A percentile compares a stretch with the other conserved stretches of the same genome.
phyloP scores from a whole-genome alignment of 108 stramenopile genomes.

The Nitzschia sp. region DNA sequence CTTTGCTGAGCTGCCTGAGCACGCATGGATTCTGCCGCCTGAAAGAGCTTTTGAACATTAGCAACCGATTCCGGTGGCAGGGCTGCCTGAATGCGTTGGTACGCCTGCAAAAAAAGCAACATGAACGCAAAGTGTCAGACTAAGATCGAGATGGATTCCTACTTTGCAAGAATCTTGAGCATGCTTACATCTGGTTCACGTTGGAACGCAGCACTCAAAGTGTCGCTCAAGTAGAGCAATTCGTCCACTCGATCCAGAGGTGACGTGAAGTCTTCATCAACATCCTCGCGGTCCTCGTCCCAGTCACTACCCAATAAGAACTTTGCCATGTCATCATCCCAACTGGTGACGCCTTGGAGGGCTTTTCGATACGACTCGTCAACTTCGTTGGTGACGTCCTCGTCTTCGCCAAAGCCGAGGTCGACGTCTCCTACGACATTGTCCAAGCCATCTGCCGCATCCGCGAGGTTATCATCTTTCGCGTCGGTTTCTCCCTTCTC shows the following conservation, averaged over 20 bases:
- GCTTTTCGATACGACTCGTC: constrained; percentile 87
- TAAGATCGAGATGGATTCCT: no score
- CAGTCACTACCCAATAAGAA: constrained; percentile 85
- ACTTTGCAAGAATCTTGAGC: not conserved
- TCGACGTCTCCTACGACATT: constrained; percentile 61
- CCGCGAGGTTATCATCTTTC: constrained; percentile 45
- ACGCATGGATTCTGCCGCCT: constrained; percentile 62
- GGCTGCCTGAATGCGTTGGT: constrained; percentile 80
- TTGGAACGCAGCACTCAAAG: constrained; percentile 69
- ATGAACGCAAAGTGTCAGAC: not conserved
- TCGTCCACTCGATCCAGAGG: constrained; percentile 83
- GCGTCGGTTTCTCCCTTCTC: constrained; percentile 57
- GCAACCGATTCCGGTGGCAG: constrained; percentile 67
- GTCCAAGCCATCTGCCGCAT: constrained; percentile 42
- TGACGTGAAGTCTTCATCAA: constrained; percentile 84
- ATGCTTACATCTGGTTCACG: constrained; percentile 71
- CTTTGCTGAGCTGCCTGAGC: constrained; percentile 46
- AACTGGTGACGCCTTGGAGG: constrained; percentile 67
- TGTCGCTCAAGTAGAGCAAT: constrained; percentile 72
- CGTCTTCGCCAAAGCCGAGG: constrained; percentile 82
- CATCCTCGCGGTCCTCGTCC: constrained; percentile 82
- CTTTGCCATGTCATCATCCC: constrained; percentile 79
- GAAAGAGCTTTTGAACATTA: constrained; percentile 68
- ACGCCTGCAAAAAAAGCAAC: constrained; percentile 27
- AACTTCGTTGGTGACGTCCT: constrained; percentile 81